Evolutionary conservation across 352 stramenopile species (phyloP).

Genomic region (Phytopythium litorale): DNA sequence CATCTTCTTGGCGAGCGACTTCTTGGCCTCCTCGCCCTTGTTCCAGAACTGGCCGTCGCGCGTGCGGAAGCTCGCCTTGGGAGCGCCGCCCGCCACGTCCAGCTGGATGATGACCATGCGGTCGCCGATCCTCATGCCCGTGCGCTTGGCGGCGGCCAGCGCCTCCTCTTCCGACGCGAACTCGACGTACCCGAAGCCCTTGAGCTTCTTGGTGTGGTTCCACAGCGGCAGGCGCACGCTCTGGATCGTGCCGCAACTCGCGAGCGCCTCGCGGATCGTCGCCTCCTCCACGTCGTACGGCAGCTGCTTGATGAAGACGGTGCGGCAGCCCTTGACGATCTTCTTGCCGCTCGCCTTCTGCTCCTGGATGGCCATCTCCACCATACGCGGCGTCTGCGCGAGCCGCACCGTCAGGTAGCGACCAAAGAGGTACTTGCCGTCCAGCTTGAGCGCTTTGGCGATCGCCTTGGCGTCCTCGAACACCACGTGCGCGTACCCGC

Average conservation of each 20-base stretch:
- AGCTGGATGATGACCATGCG: constrained; percentile 92
- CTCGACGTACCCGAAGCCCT: constrained; percentile 96
- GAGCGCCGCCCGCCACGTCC: constrained; percentile 79
- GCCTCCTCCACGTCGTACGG: constrained; percentile 90
- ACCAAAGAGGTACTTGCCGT: constrained; percentile 86
- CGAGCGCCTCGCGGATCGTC: constrained; percentile 81
- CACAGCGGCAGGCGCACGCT: constrained; percentile 93
- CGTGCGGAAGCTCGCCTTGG: constrained; percentile 91
- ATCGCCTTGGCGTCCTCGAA: constrained; percentile 78
- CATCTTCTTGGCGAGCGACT: constrained; percentile 75
- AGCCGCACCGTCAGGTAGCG: constrained; percentile 89
- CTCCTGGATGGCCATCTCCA: constrained; percentile 70
- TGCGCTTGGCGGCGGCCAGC: constrained; percentile 60
- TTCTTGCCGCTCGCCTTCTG: constrained; percentile 70
- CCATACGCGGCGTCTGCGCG: constrained; percentile 66
- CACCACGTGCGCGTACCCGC: constrained; percentile 92
- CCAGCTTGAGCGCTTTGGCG: constrained; percentile 77
- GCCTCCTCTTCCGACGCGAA: constrained; percentile 81
- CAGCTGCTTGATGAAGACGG: constrained; percentile 94
- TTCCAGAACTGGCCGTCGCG: constrained; percentile 84
- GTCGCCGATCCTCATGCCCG: constrained; percentile 84
- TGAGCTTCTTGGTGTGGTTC: constrained; percentile 93
- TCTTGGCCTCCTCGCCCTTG: constrained; percentile 86
- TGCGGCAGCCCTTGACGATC: constrained; percentile 82
- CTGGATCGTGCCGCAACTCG: constrained; percentile 84